Evolutionary conservation across 2,329 filamentous ascomycete genomes (phyloP).

Genomic region (Stachybotrys chartarum): DNA sequence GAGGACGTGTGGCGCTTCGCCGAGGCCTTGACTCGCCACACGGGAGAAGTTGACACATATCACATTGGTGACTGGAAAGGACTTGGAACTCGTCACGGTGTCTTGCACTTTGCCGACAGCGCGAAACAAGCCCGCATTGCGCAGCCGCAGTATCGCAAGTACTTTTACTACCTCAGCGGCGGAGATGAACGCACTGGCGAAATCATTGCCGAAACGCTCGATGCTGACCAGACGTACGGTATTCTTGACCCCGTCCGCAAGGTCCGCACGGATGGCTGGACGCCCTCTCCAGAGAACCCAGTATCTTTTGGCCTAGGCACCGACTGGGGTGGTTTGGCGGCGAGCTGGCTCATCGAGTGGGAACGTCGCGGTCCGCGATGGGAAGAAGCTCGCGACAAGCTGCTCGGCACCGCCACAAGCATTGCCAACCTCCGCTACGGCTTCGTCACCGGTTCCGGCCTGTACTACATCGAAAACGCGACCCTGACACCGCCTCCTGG

Average conservation of each 20-base stretch:
- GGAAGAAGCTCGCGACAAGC: constrained; percentile 43
- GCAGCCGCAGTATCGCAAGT: constrained; percentile 45
- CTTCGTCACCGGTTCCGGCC: constrained; percentile 48
- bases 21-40: constrained; percentile 51
- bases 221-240: constrained; percentile 45
- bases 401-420: constrained; percentile 39
- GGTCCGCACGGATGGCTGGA: constrained; percentile 45
- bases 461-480: constrained; percentile 43
- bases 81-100: constrained; percentile 54
- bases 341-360: constrained; percentile 53
- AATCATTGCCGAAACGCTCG: constrained; percentile 40
- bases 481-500: constrained; percentile 43
- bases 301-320: constrained; percentile 48
- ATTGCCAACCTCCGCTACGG: constrained; percentile 50
- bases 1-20: constrained; percentile 52
- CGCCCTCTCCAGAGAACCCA: constrained; percentile 30
- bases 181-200: constrained; percentile 53
- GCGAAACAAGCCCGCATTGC: constrained; percentile 57
- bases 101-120: constrained; percentile 55
- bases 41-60: constrained; percentile 55
- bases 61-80: constrained; percentile 51
- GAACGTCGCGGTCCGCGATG: constrained; percentile 47
- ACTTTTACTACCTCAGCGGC: constrained; percentile 48
- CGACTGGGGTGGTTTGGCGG: constrained; percentile 51
- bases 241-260: constrained; percentile 51